A percentile compares a stretch with the other conserved stretches of the same genome.
These are phyloP conservation scores for Sordariomycetes sp. DNA, from an alignment of 2,329 filamentous ascomycete genomes.

Conservation along the genomic window DNA sequence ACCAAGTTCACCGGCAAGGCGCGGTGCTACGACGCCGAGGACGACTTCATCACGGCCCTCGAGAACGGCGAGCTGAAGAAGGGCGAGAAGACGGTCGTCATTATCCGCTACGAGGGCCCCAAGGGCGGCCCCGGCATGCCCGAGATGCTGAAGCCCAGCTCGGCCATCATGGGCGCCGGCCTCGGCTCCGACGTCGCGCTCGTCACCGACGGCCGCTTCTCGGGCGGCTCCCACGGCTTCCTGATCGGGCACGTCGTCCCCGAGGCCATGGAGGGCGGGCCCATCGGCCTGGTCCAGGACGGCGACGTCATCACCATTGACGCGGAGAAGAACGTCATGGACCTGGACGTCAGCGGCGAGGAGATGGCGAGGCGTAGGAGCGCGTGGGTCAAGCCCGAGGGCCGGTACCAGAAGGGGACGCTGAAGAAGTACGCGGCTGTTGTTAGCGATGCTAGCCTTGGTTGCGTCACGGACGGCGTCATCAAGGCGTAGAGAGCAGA, in stretches of 20 bases:
- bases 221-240: constrained; percentile 74
- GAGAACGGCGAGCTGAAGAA: constrained; percentile 67
- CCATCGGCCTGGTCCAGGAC: constrained; percentile 70
- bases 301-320: constrained; percentile 76
- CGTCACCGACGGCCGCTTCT: constrained; percentile 64
- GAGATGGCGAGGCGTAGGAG: constrained; percentile 46
- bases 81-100: constrained; percentile 77
- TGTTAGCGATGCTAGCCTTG: constrained; percentile 44
- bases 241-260: constrained; percentile 80
- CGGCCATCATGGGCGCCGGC: constrained; percentile 83
- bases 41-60: constrained; percentile 64
- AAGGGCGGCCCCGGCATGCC: constrained; percentile 93
- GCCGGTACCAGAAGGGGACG: constrained; percentile 48
- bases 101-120: constrained; percentile 87
- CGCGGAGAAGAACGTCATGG: constrained; percentile 55
- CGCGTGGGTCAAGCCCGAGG: constrained; percentile 48
- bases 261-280: constrained; percentile 74
- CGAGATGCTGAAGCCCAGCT: constrained; percentile 87
- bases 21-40: constrained; percentile 72
- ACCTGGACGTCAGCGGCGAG: constrained; percentile 53
- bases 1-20: constrained; percentile 69
- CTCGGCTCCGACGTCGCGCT: constrained; percentile 65
- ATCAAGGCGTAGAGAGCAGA: neutral
- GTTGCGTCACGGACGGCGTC: constrained; percentile 41
- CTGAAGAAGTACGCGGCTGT: constrained; percentile 55